A percentile compares a stretch with the other conserved stretches of the same genome.
Conservation (phyloP, 768 basidiomycete species). For the Xerocomus potaroensis region DNA sequence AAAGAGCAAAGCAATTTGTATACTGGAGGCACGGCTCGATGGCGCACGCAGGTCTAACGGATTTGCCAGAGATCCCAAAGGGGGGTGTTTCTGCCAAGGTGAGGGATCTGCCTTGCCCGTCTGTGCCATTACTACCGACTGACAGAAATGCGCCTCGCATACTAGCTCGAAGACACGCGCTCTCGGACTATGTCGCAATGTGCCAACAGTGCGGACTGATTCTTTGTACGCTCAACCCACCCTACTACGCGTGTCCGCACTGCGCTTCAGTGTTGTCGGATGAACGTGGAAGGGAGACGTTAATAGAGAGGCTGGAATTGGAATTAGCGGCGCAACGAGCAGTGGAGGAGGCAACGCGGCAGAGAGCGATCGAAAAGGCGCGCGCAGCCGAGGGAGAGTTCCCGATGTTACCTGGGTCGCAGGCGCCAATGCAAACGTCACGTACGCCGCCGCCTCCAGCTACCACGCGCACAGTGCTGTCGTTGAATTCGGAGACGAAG, state of each 20-base stretch:
- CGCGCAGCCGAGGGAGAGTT: constrained; percentile 56
- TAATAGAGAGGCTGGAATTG: constrained; percentile 42
- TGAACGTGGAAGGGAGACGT: constrained; percentile 25
- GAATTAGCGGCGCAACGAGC: constrained; percentile 42
- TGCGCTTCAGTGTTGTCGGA: constrained; percentile 43
- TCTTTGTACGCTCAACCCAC: constrained; percentile 55
- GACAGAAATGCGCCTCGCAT: background rate
- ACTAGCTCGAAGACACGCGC: constrained; percentile 50
- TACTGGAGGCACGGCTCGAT: constrained; percentile 45
- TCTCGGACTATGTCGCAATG: constrained; percentile 55
- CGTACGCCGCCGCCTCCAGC: constrained; percentile 25
- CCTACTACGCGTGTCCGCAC: constrained; percentile 51
- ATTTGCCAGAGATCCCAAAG: constrained; percentile 47
- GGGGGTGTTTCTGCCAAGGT: constrained; percentile 74
- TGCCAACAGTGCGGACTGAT: constrained; percentile 59
- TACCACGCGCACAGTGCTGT: constrained; percentile 55
- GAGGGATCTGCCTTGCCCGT: constrained; percentile 3
- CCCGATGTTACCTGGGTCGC: constrained; percentile 41
- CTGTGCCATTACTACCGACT: too few species aligned
- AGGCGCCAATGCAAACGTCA: constrained; percentile 8
- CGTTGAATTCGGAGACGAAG: constrained; percentile 49
- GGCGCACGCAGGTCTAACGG: constrained; percentile 35
- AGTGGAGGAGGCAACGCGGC: constrained; percentile 46
- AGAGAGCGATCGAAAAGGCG: constrained; percentile 45
- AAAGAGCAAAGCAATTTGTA: constrained; percentile 48